phyloP scores from a whole-genome alignment of 2,329 filamentous ascomycete genomes.

The Claviceps sp. region DNA sequence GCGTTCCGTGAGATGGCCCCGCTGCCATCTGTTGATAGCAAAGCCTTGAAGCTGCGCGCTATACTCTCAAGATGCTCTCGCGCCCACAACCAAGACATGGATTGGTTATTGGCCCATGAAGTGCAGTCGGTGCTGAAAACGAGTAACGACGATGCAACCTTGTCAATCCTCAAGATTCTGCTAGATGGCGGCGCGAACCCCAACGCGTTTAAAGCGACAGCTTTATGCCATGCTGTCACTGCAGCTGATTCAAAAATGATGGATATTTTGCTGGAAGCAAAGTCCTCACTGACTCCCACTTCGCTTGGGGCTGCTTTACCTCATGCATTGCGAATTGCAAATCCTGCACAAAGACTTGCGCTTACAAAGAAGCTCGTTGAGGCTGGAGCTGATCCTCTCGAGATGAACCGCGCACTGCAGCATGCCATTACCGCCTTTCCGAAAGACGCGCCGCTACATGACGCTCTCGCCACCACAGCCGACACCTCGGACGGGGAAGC shows the following conservation, averaged over 20 bases:
- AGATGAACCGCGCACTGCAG: slow-evolving; percentile 37
- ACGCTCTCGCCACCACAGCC: slow-evolving; percentile 29
- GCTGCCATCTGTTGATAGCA: slow-evolving; percentile 29
- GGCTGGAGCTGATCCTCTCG: slow-evolving; percentile 31
- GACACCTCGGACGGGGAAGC: slow-evolving; percentile 38
- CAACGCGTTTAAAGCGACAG: slow-evolving; percentile 37
- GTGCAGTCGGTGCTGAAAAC: slow-evolving; percentile 29
- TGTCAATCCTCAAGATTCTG: slow-evolving; percentile 32
- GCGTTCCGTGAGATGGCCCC: slow-evolving; percentile 30
- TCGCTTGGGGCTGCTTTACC: slow-evolving; percentile 38
- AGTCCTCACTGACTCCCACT: slow-evolving; percentile 22
- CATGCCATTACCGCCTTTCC: slow-evolving; percentile 35
- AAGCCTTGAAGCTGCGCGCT: slow-evolving; percentile 34
- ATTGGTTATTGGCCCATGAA: slow-evolving; percentile 35
- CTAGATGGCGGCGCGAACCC: slow-evolving; percentile 39
- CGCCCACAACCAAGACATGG: slow-evolving; percentile 29
- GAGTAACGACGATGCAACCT: slow-evolving; percentile 22
- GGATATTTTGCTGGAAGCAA: slow-evolving; percentile 32
- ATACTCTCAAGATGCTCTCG: slow-evolving; percentile 31
- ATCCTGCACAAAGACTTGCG: slow-evolving; percentile 36
- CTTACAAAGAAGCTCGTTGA: slow-evolving; percentile 37
- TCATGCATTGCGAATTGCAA: slow-evolving; percentile 35
- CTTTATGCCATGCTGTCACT: slow-evolving; percentile 37
- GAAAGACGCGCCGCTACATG: slow-evolving; percentile 35
- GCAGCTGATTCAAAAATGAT: slow-evolving; percentile 30